These are phyloP conservation scores for Jamesozyma piceae DNA, from an alignment of 805 yeast species.

Conservation along the genomic window DNA sequence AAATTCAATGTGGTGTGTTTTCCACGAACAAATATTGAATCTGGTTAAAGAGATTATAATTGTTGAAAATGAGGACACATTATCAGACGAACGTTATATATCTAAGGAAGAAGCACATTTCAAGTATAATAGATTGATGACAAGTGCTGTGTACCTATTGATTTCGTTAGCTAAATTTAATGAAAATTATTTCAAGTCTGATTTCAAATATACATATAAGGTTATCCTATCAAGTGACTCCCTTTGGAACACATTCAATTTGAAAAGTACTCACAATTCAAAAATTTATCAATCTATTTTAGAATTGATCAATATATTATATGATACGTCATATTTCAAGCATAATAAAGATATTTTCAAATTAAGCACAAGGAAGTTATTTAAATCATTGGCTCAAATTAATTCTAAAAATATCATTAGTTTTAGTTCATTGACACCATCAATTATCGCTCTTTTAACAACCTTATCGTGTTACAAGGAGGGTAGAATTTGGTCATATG, in stretches of 20 bases:
- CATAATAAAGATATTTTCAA: constrained; percentile 27
- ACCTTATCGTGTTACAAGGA: constrained; percentile 38
- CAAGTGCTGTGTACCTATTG: constrained; percentile 43
- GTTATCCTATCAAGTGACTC: constrained; percentile 35
- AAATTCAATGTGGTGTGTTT: constrained; percentile 50
- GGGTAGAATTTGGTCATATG: constrained; percentile 45
- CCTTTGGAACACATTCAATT: constrained; percentile 36
- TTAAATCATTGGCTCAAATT: constrained; percentile 29
- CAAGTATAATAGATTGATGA: constrained; percentile 52
- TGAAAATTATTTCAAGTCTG: constrained; percentile 7
- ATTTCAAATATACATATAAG: constrained; percentile 13
- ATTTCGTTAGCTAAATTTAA: constrained; percentile 23
- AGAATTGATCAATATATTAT: constrained; percentile 30
- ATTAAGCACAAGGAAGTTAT: constrained; percentile 23
- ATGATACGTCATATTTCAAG: constrained; percentile 13
- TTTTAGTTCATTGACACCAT: constrained; percentile 39
- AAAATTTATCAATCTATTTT: constrained; percentile 37
- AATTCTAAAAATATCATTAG: constrained; percentile 32
- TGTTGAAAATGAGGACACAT: constrained; percentile 49
- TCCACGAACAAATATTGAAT: constrained; percentile 46
- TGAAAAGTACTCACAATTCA: constrained; percentile 33
- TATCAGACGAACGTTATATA: constrained; percentile 68
- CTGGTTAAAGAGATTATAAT: constrained; percentile 44
- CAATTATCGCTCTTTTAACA: constrained; percentile 41
- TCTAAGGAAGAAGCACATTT: constrained; percentile 55